These are phyloP conservation scores for Chytridium lagenaria DNA, from an alignment of 371 early-diverging fungal species.

Conservation along the genomic window DNA sequence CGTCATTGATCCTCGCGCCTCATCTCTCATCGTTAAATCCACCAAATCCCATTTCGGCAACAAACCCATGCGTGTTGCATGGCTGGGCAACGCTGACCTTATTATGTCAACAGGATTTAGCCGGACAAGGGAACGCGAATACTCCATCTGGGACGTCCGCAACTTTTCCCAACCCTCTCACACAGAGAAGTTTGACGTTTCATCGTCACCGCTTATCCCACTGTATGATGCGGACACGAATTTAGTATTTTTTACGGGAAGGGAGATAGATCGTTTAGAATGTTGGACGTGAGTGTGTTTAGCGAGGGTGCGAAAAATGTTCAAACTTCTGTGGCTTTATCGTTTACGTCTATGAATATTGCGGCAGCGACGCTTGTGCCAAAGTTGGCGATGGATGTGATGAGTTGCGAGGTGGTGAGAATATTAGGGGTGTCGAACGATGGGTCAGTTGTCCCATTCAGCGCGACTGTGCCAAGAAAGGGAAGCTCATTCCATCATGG, in stretches of 20 bases:
- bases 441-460: constrained; percentile 68
- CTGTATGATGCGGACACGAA: constrained; percentile 80
- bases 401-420: constrained; percentile 78
- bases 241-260: constrained; percentile 71
- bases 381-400: constrained; percentile 73
- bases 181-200: constrained; percentile 62
- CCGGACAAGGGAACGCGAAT: constrained; percentile 67
- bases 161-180: constrained; percentile 63
- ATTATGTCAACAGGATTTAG: constrained; percentile 74
- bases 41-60: constrained; percentile 50
- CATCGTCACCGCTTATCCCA: constrained; percentile 69
- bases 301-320: constrained; percentile 47
- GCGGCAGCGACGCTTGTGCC: constrained; percentile 71
- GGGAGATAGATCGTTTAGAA: constrained; percentile 71
- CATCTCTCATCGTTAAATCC: background rate
- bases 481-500: constrained; percentile 29
- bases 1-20: background rate
- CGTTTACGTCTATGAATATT: constrained; percentile 23
- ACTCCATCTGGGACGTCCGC: constrained; percentile 74
- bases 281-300: constrained; percentile 56
- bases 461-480: constrained; percentile 71
- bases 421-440: constrained; percentile 62
- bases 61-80: constrained; percentile 69
- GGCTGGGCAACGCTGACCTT: constrained; percentile 68
- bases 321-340: constrained; percentile 6